Evolutionary conservation across 371 early-diverging fungal species (phyloP).

Genomic region (Syncephalastrum racemosum): DNA sequence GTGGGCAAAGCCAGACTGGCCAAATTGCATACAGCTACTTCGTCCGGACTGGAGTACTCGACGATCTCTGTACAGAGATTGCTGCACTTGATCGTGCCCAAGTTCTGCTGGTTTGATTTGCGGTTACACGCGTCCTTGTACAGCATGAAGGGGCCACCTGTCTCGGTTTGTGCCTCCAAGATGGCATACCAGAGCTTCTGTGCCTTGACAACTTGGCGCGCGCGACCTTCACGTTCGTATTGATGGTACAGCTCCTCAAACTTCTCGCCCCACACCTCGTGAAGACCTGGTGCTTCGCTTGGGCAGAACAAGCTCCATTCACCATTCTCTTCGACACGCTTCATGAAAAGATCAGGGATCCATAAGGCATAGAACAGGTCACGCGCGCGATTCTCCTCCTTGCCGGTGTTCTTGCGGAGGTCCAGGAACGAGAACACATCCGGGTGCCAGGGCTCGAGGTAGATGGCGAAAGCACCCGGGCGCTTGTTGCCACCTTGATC

Average conservation of each 20-base stretch:
- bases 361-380: conserved; percentile 98
- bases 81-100: conserved; percentile 95
- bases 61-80: conserved; percentile 94
- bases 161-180: conserved; percentile 98
- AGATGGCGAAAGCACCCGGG: conserved; percentile 99
- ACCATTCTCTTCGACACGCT: conserved; percentile 93
- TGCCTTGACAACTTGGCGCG: conserved; percentile 90
- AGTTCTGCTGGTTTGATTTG: conserved; percentile 96
- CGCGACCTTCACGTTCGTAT: conserved; percentile 89
- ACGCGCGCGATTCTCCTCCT: conserved; percentile 97
- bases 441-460: conserved; percentile 99
- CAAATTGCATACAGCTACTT: conserved; percentile 99
- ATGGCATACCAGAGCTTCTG: conserved; percentile 99
- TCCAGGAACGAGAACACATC: conserved; percentile 99
- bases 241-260: conserved; percentile 90
- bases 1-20: conserved; percentile 96
- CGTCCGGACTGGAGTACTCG: conserved; percentile 95
- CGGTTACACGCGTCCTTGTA: conserved; percentile 96
- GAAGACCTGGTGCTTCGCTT: conserved; percentile 92
- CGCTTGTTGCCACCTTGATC: conserved; percentile 99
- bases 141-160: conserved; percentile 99
- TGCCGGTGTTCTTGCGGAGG: conserved; percentile 98
- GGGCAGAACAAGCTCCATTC: conserved; percentile 99
- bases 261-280: conserved; percentile 94
- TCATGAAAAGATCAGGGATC: conserved; percentile 99